Evolutionary conservation across 371 early-diverging fungal genomes (phyloP).

Genomic region (Mortierella sp.): DNA sequence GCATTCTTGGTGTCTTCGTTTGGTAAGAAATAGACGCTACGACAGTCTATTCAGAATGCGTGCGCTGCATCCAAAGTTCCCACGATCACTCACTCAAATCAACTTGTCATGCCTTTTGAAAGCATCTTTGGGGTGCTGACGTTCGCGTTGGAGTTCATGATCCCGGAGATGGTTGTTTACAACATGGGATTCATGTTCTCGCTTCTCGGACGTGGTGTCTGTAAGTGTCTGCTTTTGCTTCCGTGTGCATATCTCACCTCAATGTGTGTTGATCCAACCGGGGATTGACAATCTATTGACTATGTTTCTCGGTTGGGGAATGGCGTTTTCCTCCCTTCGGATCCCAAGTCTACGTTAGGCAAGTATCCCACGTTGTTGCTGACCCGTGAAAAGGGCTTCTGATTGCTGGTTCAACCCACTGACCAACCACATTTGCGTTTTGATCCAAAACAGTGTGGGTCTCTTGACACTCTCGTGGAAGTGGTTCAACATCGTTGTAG

Average conservation of each 20-base stretch:
- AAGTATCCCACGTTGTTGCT: constrained; percentile 1
- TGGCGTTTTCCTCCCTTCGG: no score
- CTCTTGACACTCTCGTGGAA: constrained; percentile 24
- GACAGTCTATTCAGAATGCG: not conserved
- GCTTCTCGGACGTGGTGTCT: constrained; percentile 48
- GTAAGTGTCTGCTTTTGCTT: no score
- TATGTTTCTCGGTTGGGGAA: no score
- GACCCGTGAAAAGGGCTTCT: not conserved
- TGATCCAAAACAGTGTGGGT: no score
- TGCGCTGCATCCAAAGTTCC: not conserved
- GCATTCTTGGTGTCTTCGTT: constrained; percentile 40
- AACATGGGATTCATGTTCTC: constrained; percentile 50
- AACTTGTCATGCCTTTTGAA: not conserved
- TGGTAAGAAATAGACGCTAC: constrained; percentile 4
- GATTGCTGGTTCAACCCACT: no score
- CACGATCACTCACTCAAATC: not conserved
- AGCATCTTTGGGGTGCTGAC: constrained; percentile 37
- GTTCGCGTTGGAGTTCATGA: constrained; percentile 35
- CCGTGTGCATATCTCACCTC: no score
- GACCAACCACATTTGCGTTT: no score
- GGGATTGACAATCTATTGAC: no score
- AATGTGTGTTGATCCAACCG: no score
- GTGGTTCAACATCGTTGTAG: constrained; percentile 50
- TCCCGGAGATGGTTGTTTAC: constrained; percentile 40
- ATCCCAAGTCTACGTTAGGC: constrained; percentile 29